Conservation (phyloP, 352 stramenopile genomes). For the Elongisporangium anandrum region DNA sequence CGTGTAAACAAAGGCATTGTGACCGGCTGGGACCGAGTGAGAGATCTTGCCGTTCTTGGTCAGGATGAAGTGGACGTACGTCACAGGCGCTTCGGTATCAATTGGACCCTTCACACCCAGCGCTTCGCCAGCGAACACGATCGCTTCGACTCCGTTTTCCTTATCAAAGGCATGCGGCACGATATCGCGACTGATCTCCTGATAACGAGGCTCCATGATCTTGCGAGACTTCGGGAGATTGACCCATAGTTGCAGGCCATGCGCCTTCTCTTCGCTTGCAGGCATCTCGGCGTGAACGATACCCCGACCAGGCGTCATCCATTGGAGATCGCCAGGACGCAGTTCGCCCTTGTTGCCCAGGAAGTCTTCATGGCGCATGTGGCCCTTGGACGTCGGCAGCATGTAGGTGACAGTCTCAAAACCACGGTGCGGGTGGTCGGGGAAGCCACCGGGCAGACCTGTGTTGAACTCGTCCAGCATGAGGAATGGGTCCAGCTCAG, state of each 20-base stretch:
- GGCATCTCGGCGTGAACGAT: conserved; percentile 25
- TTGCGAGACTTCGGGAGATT: conserved; percentile 13
- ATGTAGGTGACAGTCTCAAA: conserved; percentile 84
- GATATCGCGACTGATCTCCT: no score
- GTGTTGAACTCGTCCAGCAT: conserved; percentile 13
- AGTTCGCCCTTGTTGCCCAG: conserved; percentile 13
- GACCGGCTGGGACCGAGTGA: no score
- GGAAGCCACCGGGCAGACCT: conserved; percentile 49
- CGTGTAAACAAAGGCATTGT: no score
- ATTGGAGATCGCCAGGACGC: conserved; percentile 12
- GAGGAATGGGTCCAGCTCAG: conserved; percentile 14
- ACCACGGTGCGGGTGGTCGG: conserved; percentile 74
- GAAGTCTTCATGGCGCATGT: conserved; percentile 71
- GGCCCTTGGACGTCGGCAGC: conserved; percentile 35
- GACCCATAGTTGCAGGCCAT: conserved; percentile 19
- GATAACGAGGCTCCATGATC: no score
- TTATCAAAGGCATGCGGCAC: no score
- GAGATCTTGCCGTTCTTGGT: no score
- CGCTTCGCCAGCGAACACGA: no score
- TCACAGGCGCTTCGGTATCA: no score
- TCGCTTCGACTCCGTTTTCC: no score
- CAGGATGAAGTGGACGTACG: no score
- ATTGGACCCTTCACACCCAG: no score
- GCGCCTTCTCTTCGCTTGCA: conserved; percentile 1
- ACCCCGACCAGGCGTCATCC: conserved; percentile 12